Conservation (phyloP, 495 filamentous ascomycete species). For the Neurospora sp. region DNA sequence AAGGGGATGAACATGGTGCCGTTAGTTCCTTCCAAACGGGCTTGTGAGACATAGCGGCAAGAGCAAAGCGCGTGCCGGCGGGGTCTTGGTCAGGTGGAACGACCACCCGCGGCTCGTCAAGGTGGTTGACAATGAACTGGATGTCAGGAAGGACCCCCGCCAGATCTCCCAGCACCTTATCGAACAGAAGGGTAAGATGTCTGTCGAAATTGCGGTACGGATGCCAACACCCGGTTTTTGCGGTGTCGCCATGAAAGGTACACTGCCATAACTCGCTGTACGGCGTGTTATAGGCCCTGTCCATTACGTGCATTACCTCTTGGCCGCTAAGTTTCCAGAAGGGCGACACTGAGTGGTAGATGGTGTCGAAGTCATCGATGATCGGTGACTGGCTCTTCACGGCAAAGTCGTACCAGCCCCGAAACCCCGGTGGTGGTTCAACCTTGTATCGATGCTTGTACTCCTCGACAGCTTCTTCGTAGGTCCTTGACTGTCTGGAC, state of each 20-base stretch:
- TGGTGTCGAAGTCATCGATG: constrained; percentile 62
- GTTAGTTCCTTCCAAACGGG: constrained; percentile 13
- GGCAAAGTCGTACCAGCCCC: constrained; percentile 59
- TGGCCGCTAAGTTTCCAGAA: constrained; percentile 18
- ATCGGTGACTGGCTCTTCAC: constrained; percentile 45
- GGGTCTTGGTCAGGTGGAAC: constrained; percentile 30
- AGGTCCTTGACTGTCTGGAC: constrained; percentile 35
- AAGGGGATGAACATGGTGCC: constrained; percentile 2
- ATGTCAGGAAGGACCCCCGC: constrained; percentile 56
- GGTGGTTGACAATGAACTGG: constrained; percentile 65
- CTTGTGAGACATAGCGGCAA: constrained; percentile 3
- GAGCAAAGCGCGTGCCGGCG: not conserved
- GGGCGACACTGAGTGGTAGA: constrained; percentile 18
- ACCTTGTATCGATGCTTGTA: constrained; percentile 44
- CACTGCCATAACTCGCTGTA: constrained; percentile 21
- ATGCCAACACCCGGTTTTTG: constrained; percentile 18
- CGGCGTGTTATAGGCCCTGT: not conserved
- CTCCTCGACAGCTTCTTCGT: constrained; percentile 34
- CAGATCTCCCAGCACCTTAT: constrained; percentile 50
- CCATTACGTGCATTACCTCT: constrained; percentile 12
- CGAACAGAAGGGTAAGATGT: constrained; percentile 10
- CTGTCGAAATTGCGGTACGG: constrained; percentile 16
- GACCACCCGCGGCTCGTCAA: constrained; percentile 67
- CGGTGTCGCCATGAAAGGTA: constrained; percentile 6
- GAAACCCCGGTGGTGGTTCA: constrained; percentile 49